A percentile compares a stretch with the other conserved stretches of the same genome.
Conservation (phyloP, 441 rosid species). For the Omphalea diandra region DNA sequence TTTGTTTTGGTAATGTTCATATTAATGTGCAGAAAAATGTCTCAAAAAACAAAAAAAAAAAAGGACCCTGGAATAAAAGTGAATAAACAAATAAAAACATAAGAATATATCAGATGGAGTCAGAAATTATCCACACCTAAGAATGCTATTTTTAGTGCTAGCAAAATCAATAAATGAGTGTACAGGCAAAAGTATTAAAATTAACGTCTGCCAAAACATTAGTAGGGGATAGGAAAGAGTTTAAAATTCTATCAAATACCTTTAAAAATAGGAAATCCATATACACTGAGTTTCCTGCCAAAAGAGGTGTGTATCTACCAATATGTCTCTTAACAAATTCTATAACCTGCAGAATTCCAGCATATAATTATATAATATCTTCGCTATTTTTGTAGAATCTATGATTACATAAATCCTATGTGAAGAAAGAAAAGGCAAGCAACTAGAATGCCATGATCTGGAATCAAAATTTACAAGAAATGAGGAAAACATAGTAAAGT, state of each 20-base stretch:
- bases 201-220: neutral
- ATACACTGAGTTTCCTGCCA: slow-evolving; percentile 90
- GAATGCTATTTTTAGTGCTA: neutral
- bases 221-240: neutral
- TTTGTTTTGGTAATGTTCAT: too few species aligned
- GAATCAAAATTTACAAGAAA: neutral
- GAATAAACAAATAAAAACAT: too few species aligned
- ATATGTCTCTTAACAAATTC: slow-evolving; percentile 70
- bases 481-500: neutral
- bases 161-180: neutral
- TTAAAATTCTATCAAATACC: slow-evolving; percentile 38
- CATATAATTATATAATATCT: neutral
- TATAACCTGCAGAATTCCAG: slow-evolving; percentile 57
- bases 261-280: slow-evolving; percentile 69
- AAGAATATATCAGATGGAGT: neutral
- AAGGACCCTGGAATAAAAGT: too few species aligned
- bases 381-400: neutral
- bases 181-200: neutral
- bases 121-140: neutral
- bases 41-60: too few species aligned
- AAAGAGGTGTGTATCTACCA: slow-evolving; percentile 55
- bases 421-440: neutral
- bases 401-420: neutral
- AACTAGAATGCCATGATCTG: neutral
- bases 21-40: too few species aligned